A percentile compares a stretch with the other conserved stretches of the same genome.
These are phyloP conservation scores for Botryotinia calthae DNA, from an alignment of 2,329 filamentous ascomycete species.

Conservation along the genomic window DNA sequence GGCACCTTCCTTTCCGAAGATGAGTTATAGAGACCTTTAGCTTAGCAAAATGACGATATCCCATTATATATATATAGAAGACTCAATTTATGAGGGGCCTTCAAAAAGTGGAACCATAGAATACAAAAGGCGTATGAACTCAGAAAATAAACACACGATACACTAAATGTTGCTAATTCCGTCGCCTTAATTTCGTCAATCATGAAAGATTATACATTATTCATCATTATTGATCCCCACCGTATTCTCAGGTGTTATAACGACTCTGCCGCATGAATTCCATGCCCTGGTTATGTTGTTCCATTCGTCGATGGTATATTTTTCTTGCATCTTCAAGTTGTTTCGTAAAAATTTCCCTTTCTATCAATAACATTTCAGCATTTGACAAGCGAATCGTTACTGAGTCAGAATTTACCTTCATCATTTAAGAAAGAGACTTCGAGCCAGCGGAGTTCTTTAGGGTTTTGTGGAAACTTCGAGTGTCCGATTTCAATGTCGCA, in stretches of 20 bases:
- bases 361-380: not conserved
- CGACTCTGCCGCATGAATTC: not conserved
- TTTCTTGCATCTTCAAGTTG: not conserved
- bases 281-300: not conserved
- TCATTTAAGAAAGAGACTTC: constrained; percentile 1
- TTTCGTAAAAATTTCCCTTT: not conserved
- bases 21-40: not conserved
- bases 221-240: not conserved
- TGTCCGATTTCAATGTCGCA: constrained; percentile 12
- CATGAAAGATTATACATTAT: not conserved
- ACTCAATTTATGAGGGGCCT: not conserved
- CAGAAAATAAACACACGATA: not conserved
- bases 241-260: constrained; percentile 8
- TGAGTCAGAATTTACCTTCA: not conserved
- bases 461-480: not conserved
- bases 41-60: not conserved
- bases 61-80: too few species aligned
- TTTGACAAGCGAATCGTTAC: too few species aligned
- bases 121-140: not conserved
- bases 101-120: not conserved
- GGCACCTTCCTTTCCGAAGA: not conserved
- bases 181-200: not conserved
- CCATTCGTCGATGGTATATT: not conserved
- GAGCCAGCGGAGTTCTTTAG: constrained; percentile 9
- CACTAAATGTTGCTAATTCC: too few species aligned